These are phyloP conservation scores for Rhinocladiella mackenziei DNA, from an alignment of 2,329 filamentous ascomycete genomes.

Conservation along the genomic window DNA sequence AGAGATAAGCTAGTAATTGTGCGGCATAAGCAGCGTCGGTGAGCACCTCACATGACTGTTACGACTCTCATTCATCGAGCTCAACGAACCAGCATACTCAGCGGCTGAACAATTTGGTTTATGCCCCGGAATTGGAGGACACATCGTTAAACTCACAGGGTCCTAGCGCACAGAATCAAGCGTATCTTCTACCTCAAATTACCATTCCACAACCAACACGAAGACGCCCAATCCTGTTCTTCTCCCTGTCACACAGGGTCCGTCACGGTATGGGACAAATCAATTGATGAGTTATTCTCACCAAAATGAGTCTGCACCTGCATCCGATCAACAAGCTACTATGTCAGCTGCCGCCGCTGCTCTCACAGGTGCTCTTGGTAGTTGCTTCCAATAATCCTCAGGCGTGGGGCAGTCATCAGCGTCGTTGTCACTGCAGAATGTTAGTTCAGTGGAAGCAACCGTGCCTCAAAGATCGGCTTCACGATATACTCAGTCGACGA, in stretches of 20 bases:
- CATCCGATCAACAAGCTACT: constrained; percentile 12
- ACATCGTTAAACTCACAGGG: constrained; percentile 13
- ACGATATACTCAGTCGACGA: constrained; percentile 13
- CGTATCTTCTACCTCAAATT: background rate
- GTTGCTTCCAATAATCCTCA: constrained; percentile 16
- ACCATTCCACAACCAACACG: constrained; percentile 1
- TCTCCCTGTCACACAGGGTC: constrained; percentile 11
- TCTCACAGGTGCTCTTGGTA: constrained; percentile 22
- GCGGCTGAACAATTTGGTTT: constrained; percentile 27
- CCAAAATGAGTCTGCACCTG: constrained; percentile 11
- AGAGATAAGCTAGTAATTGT: constrained; percentile 5
- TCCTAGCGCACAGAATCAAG: constrained; percentile 9
- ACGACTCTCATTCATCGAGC: constrained; percentile 5
- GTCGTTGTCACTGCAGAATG: constrained; percentile 13
- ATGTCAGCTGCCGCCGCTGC: constrained; percentile 21
- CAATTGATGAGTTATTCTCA: constrained; percentile 5
- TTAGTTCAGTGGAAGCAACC: background rate
- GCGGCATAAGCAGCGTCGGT: constrained; percentile 6
- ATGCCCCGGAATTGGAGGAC: constrained; percentile 28
- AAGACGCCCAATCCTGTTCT: constrained; percentile 11
- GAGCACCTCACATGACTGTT: constrained; percentile 4
- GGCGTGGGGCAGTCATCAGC: constrained; percentile 8
- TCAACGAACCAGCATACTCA: constrained; percentile 14
- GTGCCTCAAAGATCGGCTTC: constrained; percentile 14
- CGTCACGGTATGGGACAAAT: constrained; percentile 5